Base-by-base conservation (phyloP, 768 basidiomycete genomes). In the Suillus bovinus region DNA sequence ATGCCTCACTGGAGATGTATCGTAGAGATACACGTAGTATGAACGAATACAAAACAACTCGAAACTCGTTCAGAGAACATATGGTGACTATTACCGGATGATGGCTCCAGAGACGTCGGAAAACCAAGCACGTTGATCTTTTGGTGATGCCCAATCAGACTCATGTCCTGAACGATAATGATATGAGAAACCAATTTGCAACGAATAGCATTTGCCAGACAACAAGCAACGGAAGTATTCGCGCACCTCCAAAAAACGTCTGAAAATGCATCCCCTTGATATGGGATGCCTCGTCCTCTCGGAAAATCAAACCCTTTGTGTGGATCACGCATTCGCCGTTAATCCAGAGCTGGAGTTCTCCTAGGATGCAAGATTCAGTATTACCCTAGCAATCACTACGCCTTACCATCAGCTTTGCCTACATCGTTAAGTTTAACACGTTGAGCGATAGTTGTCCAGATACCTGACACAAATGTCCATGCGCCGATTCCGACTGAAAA, bases 211-310 rank as follows among this genome's bases (percentile, higher is more conserved):
- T 27, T 16, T 39, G 5, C 20, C n/a, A 31, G 47, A 50, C 34
- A 31, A 33, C 50, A n/a, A 52, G 50, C 53, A 24, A 55, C 24
- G 29, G 31, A 22, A 20, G 54, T 3, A 44, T 7, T 22, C 24
- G 68, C 77, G 59, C 66, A 85, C 87, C 89, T 49, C 89, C 90
- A 64, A 93, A 93, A 78, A 91, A 93, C 0, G 90, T 91, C 72
- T 90, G 84, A 57, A 89, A 84, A 70, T 89, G 89, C 71, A 88
- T 83, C 9, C 90, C 90, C 61, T 84, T 85, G 59, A 92, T 82
- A 58, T 78, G 2, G 76, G 78, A 8, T 66, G 70, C n/a, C 22
- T 68, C 66, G 2, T 68, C 53, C 29, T 70, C 67, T 69, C 86
- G 79, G 5, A 91, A 69, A 5, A 77, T 71, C 1, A 93, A 71